phyloP scores from a whole-genome alignment of 495 filamentous ascomycete species.

The Sphaerosporella brunnea region DNA sequence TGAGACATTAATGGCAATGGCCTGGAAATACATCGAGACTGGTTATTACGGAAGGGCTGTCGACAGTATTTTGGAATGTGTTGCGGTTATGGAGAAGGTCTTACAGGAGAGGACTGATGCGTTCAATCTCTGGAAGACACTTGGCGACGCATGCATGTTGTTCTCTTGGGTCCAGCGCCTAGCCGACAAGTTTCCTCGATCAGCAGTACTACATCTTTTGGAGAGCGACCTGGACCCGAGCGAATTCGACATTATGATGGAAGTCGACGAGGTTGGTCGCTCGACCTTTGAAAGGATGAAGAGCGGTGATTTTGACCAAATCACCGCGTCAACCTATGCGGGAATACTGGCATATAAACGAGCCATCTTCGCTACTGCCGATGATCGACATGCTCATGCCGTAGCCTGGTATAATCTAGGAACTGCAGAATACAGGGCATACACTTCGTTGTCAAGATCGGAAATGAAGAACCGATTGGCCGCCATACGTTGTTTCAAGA shows the following conservation, averaged over 20 bases:
- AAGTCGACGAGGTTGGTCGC: constrained; percentile 51
- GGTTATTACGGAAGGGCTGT: constrained; percentile 70
- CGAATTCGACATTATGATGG: constrained; percentile 44
- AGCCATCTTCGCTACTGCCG: constrained; percentile 51
- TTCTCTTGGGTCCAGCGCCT: constrained; percentile 61
- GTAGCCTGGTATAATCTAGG: constrained; percentile 94
- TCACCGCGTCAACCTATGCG: constrained; percentile 39
- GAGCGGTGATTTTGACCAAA: constrained; percentile 29
- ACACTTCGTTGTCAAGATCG: constrained; percentile 35
- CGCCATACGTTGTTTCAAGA: constrained; percentile 82
- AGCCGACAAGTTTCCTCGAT: constrained; percentile 38
- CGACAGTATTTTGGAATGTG: constrained; percentile 43
- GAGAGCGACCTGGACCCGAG: constrained; percentile 32
- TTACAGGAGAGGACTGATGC: constrained; percentile 39
- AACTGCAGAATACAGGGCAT: constrained; percentile 74
- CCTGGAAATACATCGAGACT: constrained; percentile 54
- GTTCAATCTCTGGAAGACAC: constrained; percentile 88
- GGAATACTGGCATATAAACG: constrained; percentile 75
- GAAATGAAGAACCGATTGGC: constrained; percentile 46
- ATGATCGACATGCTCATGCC: constrained; percentile 78
- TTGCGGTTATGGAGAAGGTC: constrained; percentile 37
- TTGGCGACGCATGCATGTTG: constrained; percentile 74
- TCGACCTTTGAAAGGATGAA: constrained; percentile 34
- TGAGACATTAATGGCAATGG: constrained; percentile 69
- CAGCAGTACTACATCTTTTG: constrained; percentile 39